Percentiles rank a stretch among this genome's conserved stretches.
These are phyloP conservation scores for Fusarium hainanense DNA, from an alignment of 2,329 filamentous ascomycete genomes.

Conservation along the genomic window DNA sequence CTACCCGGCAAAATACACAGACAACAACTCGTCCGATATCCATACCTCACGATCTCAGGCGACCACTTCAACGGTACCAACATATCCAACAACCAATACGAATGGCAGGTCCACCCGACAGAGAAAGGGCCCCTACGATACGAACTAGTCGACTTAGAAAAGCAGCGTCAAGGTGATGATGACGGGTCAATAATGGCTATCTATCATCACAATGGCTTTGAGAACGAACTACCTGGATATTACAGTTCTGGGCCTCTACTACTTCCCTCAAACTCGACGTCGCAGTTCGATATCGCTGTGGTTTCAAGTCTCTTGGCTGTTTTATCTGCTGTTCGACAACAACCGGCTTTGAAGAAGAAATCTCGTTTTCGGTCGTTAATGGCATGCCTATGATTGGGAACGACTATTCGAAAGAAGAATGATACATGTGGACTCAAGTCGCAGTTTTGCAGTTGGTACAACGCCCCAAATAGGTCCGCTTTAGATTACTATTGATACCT, in stretches of 20 bases:
- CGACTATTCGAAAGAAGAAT: too few species aligned
- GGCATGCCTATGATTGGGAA: background rate
- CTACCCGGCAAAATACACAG: background rate
- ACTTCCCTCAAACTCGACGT: background rate
- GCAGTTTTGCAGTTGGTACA: too few species aligned
- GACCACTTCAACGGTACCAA: background rate
- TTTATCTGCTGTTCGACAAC: background rate
- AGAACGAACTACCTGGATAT: background rate
- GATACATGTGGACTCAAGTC: too few species aligned
- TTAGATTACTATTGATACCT: too few species aligned
- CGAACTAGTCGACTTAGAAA: background rate
- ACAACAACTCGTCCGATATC: background rate
- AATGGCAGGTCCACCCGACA: background rate
- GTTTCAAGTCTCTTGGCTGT: slow-evolving; percentile 10
- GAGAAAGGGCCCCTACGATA: slow-evolving; percentile 9
- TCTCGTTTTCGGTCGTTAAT: background rate
- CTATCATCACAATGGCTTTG: slow-evolving; percentile 16
- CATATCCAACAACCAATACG: rapidly evolving
- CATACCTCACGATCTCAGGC: background rate
- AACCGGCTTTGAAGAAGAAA: background rate
- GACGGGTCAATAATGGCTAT: background rate
- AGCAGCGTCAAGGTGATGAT: rapidly evolving
- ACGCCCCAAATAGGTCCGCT: too few species aligned
- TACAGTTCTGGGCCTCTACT: slow-evolving; percentile 4
- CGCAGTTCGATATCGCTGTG: background rate